Evolutionary conservation across 1,284 basidiomycete genomes (phyloP), one percentile per base, ranked within the genome.

Genomic region (Apiotrichum akiyoshidainum): DNA sequence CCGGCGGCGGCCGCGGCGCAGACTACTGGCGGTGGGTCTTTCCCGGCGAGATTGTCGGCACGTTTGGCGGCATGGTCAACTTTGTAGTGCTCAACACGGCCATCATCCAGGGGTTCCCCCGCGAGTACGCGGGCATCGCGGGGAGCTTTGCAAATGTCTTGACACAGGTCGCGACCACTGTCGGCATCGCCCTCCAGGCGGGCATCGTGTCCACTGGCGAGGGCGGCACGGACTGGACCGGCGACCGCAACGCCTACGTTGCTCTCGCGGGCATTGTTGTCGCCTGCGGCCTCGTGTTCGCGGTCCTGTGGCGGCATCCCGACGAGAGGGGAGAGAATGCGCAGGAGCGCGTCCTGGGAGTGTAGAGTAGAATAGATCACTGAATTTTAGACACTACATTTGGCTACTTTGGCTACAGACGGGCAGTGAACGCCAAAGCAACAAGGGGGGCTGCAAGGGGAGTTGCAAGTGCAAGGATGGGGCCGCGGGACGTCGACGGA

Each of bases 21-120:
- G 65, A 75, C 61, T 77, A 75, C 67, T 77, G 75, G 75, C 31
- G 21, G 17, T 76, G 50, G 63, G 64, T 77, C 57, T 77, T 77
- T 69, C 49, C 71, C 6, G 73, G 69, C 5, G 63, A 70, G 49
- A 61, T 76, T 45, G 68, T 73, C 62, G 73, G 73, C 48, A 73
- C 70, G n/a, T 62, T 60, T 7, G 73, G 72, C 31, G 73, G 65
- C 47, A 71, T 76, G 70, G 60, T 74, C 52, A 40, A 74, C 45
- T 76, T 76, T 62, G 72, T 76, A 63, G 67, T 65, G n/a, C 72
- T 73, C 65, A 73, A 74, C 63, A 72, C 71, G 6, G 49, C 53
- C 46, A 63, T 75, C 57, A 74, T 74, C 51, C 69, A 71, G 54
- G 56, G 61, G 17, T 72, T 72, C 68, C 71, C 71, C 1, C 45